phyloP scores from a whole-genome alignment of 2,329 filamentous ascomycete genomes.

The Botrytis squamosa region DNA sequence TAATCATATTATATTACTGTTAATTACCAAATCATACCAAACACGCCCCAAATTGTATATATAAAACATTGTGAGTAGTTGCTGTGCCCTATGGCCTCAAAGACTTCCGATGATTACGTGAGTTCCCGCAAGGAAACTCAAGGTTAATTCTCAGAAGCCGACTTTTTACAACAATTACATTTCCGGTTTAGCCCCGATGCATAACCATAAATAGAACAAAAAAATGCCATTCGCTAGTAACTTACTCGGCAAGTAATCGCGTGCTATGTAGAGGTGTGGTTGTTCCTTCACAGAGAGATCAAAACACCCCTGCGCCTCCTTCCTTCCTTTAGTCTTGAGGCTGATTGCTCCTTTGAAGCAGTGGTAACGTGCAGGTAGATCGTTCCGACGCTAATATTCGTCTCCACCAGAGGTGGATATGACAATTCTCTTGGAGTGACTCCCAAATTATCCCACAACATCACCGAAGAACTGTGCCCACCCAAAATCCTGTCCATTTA shows the following conservation, averaged over 20 bases:
- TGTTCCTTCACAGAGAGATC: not conserved
- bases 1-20: not conserved
- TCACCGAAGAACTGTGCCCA: conserved; percentile 17
- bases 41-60: not conserved
- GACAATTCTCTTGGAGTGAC: no score
- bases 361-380: not conserved
- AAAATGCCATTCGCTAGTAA: not conserved
- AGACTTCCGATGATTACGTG: not conserved
- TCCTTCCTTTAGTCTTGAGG: no score
- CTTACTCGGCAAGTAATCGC: not conserved
- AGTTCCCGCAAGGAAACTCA: not conserved
- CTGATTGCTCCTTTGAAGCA: no score
- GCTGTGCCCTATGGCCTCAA: not conserved
- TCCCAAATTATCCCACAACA: not conserved
- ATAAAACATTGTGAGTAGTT: not conserved
- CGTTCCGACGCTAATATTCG: not conserved
- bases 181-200: not conserved
- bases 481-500: not conserved
- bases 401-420: not conserved
- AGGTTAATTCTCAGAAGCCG: not conserved
- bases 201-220: not conserved
- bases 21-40: not conserved
- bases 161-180: not conserved
- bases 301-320: not conserved
- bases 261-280: not conserved